Evolutionary conservation across 495 filamentous ascomycete genomes (phyloP), one percentile per base, ranked within the genome.

Genomic region (Oidiodendron maius): DNA sequence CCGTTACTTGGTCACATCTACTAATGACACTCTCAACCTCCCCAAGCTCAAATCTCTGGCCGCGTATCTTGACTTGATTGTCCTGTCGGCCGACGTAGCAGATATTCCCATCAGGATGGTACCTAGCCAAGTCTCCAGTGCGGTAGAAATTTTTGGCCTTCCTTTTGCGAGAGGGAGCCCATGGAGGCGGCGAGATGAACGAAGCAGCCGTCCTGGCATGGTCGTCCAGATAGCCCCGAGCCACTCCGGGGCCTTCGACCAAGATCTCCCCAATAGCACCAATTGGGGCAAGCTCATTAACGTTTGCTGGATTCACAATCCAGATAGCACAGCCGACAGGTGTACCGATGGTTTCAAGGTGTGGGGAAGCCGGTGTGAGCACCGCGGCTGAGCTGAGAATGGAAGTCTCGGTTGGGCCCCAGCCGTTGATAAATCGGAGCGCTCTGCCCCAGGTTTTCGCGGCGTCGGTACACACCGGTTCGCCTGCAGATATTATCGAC

Each of bases 181-280:
- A 35, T 13, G 32, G 32, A 12, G 32, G 32, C 13, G 32, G 13
- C 32, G 32, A 4, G 16, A 35, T 35, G 16, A 35, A 35, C 12
- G 16, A 12, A 12, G 32, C 13, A 13, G 32, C 32, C 12, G 32
- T 35, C 1, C 4, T 12, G 32, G 1, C 52, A 1, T 52, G 57
- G 28, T 62, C 49, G 23, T 59, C 59, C 8, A 70, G 53, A 54
- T 79, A 79, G 48, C 70, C 70, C 20, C 64, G 62, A 36, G 69
- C 69, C 11, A 79, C 62, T 2, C 64, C 64, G 6, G 71, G 75
- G 0, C 71, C 71, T 40, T 75, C 75, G 18, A 78, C 59, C 15
- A 77, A 53, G 34, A 78, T 52, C 60, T 77, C 74, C 11, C 72
- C 75, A 11, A 65, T 61, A 46, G 66, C 67, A 20, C 73, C 73